A percentile compares a stretch with the other conserved stretches of the same genome.
phyloP scores from a whole-genome alignment of 495 filamentous ascomycete species.

The Penicillium longicatenatum region DNA sequence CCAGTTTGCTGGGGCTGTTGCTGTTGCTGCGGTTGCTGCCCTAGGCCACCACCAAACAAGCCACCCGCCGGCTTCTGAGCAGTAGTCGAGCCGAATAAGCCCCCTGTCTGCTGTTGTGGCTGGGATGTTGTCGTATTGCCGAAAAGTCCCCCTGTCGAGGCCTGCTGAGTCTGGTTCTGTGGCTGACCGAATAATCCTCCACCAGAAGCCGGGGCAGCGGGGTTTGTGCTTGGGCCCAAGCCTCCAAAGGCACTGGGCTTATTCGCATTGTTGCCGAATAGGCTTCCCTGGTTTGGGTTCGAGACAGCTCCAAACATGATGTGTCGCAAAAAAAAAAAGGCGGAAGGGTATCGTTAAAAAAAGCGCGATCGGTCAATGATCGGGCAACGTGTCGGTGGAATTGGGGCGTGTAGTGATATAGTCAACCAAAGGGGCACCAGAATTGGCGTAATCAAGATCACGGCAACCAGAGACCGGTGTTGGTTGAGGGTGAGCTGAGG shows the following conservation, averaged over 20 bases:
- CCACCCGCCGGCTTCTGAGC: slow-evolving; percentile 36
- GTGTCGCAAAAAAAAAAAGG: slow-evolving; percentile 22
- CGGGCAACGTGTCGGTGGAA: neutral
- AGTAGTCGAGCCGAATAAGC: slow-evolving; percentile 37
- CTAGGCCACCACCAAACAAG: slow-evolving; percentile 28
- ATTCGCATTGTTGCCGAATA: slow-evolving; percentile 36
- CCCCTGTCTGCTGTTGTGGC: slow-evolving; percentile 30
- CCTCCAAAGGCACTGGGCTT: slow-evolving; percentile 43
- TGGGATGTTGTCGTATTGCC: slow-evolving; percentile 32
- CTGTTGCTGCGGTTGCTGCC: slow-evolving; percentile 15
- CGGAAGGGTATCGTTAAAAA: slow-evolving; percentile 21
- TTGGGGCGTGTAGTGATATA: neutral
- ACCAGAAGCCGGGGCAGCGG: slow-evolving; percentile 21
- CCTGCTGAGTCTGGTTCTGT: slow-evolving; percentile 24
- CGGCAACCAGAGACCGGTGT: slow-evolving; percentile 15
- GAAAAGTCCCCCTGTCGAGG: slow-evolving; percentile 13
- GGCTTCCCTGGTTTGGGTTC: slow-evolving; percentile 28
- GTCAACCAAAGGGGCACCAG: neutral
- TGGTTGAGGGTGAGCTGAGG: slow-evolving; percentile 21
- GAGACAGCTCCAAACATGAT: slow-evolving; percentile 41
- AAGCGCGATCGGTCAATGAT: slow-evolving; percentile 13
- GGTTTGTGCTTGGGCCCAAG: slow-evolving; percentile 21
- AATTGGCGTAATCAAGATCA: slow-evolving; percentile 7
- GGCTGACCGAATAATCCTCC: slow-evolving; percentile 32
- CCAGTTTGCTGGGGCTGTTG: slow-evolving; percentile 27